Conservation (phyloP, 805 yeast genomes). For the Grigorovia transvaalensis region DNA sequence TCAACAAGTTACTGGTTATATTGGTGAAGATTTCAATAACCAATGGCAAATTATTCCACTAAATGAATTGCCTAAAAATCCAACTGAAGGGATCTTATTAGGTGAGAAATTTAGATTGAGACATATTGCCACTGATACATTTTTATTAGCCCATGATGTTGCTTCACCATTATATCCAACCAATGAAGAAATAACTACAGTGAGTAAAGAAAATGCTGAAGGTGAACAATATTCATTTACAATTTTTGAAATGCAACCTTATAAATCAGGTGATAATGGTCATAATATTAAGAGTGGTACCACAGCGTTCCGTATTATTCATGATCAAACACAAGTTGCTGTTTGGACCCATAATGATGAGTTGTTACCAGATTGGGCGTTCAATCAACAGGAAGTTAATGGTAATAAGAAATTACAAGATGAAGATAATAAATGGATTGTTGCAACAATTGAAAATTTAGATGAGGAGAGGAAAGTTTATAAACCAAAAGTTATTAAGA, state of each 20-base stretch:
- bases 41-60: conserved; percentile 81
- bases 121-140: conserved; percentile 74
- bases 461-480: conserved; percentile 52
- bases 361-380: conserved; percentile 91
- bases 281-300: conserved; percentile 52
- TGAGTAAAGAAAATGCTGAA: conserved; percentile 47
- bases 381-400: conserved; percentile 82
- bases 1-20: conserved; percentile 80
- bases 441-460: conserved; percentile 60
- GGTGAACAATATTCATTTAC: conserved; percentile 58
- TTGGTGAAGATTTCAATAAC: conserved; percentile 51
- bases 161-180: conserved; percentile 89
- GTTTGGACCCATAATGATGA: conserved; percentile 87
- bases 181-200: conserved; percentile 87
- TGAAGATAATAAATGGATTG: conserved; percentile 58
- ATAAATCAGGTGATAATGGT: conserved; percentile 40
- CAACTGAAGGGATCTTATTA: conserved; percentile 46
- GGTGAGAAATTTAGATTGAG: conserved; percentile 69
- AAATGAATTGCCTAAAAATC: conserved; percentile 32
- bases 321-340: conserved; percentile 80
- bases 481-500: conserved; percentile 52
- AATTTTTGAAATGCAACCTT: conserved; percentile 60
- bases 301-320: conserved; percentile 59
- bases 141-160: conserved; percentile 82
- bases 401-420: conserved; percentile 80